Evolutionary conservation across 106 monocot species (phyloP), one percentile per base, ranked within the genome.

Genomic region (Phalaenopsis equestris): DNA sequence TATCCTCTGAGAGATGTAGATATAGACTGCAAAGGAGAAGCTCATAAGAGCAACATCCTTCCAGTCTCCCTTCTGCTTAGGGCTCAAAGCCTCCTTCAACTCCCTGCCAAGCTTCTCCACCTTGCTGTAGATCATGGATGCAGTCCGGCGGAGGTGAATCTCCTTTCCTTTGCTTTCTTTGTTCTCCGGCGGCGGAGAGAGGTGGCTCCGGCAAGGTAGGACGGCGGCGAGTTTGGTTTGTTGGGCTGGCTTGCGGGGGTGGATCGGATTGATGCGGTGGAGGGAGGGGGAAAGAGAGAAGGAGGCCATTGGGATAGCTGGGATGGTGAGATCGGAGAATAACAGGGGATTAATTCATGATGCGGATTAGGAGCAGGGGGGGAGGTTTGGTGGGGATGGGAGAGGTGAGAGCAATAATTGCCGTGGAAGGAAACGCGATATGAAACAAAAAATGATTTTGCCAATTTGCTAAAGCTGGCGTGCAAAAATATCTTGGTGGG

Each of bases 1-100:
- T 42, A 95, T 83, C 85, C 85, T 84, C 87, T 91, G 90, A 56
- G 95, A 95, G 75, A 93, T 89, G 83, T 95, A 95, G 39, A 95
- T 86, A 75, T 95, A 95, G 4, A 91, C 89, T 2, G 92, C 92
- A 78, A 95, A 95, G 12, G 95, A 93, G 52, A 91, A 70, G 87
- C 91, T 87, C 89, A 93, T 93, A 37, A 92, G 87, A 45, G 86
- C 49, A 81, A 89, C 47, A 77, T 95, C 95, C 79, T 86, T 95
- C 92, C 90, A 91, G 58, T 95, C 92, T 12, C 92, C 95, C 80
- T 90, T 90, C 67, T 81, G 87, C 86, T 87, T 95, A 0, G 94
- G 94, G 45, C 88, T 90, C 82, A 90, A 55, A 17, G 19, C 81
- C 67, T 90, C 87, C 81, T 79, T 85, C 85, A 88, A 21, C 45